Conservation (phyloP, 2,329 filamentous ascomycete genomes). For the Domatiomyces globalis region DNA sequence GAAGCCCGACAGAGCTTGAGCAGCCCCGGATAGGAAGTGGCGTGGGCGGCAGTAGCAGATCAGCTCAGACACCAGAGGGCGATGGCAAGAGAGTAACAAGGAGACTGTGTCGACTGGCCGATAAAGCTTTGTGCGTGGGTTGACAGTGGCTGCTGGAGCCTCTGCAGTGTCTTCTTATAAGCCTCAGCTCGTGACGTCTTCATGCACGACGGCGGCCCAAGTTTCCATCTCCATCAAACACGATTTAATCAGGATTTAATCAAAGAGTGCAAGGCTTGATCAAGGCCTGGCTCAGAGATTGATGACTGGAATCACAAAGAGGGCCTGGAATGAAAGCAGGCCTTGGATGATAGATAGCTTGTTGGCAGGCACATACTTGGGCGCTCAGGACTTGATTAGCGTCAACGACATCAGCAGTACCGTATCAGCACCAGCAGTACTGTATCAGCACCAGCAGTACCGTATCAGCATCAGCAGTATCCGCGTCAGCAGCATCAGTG, state of each 20-base stretch:
- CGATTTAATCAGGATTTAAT: no score
- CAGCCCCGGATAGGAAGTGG: no score
- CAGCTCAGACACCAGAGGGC: not conserved
- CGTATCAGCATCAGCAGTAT: not conserved
- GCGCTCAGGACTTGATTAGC: no score
- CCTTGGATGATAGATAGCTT: not conserved
- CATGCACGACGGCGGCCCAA: not conserved
- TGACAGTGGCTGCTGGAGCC: no score
- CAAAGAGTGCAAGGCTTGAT: not conserved
- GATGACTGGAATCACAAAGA: not conserved
- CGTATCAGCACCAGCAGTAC: no score
- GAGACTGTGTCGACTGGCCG: not conserved
- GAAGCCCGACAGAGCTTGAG: not conserved
- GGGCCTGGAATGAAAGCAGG: no score
- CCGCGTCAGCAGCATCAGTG: not conserved
- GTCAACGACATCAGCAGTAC: no score
- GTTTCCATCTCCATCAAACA: no score
- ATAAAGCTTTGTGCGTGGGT: not conserved
- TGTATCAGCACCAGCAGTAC: no score
- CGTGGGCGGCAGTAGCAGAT: not conserved
- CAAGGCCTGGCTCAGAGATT: not conserved
- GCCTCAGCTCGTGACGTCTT: not conserved
- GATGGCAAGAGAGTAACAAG: not conserved
- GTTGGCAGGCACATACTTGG: not conserved
- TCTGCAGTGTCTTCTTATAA: no score